These are phyloP conservation scores for Iris macrosiphon DNA, from an alignment of 106 monocot genomes.

Conservation along the genomic window DNA sequence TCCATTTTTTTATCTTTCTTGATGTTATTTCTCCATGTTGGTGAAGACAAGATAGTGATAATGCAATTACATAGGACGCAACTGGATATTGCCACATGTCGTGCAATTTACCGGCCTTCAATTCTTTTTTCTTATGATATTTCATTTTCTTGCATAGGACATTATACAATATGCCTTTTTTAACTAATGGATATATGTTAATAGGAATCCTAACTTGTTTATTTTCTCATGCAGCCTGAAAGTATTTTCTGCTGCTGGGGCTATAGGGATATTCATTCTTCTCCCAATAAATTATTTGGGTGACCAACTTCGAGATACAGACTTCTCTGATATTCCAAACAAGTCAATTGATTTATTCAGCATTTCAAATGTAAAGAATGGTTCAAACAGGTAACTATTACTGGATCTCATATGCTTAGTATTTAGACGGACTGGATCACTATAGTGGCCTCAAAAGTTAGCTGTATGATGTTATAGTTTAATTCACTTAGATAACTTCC, in stretches of 20 bases:
- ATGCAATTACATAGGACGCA: too few species aligned
- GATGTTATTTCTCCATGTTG: too few species aligned
- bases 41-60: too few species aligned
- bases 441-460: background rate
- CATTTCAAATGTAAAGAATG: slow-evolving; percentile 92
- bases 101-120: too few species aligned
- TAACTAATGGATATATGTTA: background rate
- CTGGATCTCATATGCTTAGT: background rate
- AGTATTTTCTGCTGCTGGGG: slow-evolving; percentile 72
- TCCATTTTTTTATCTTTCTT: too few species aligned
- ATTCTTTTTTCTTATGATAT: too few species aligned
- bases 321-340: slow-evolving; percentile 67
- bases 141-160: too few species aligned
- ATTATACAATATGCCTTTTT: background rate
- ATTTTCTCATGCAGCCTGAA: slow-evolving; percentile 55
- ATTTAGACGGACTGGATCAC: too few species aligned
- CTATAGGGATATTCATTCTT: slow-evolving; percentile 67
- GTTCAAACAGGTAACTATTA: slow-evolving; percentile 63
- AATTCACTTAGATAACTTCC: too few species aligned
- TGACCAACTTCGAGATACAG: slow-evolving; percentile 49
- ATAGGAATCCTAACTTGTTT: background rate
- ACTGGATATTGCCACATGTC: too few species aligned
- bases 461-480: background rate
- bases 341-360: slow-evolving; percentile 84
- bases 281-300: slow-evolving; percentile 87